phyloP scores from a whole-genome alignment of 306 rosid genomes.

The Rubus idaeus region DNA sequence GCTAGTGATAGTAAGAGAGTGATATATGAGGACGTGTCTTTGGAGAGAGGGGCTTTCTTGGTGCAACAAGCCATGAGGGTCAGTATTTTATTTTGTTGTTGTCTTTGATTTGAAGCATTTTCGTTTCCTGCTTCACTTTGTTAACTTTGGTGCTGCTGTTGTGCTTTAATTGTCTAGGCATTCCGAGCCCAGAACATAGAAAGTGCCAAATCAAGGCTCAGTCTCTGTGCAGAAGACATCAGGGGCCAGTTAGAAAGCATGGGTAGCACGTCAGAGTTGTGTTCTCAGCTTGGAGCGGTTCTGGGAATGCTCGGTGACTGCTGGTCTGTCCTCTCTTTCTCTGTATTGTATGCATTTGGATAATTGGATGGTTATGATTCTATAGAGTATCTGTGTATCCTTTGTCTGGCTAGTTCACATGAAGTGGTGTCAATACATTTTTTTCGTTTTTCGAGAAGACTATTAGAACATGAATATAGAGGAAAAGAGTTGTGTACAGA shows the following conservation, averaged over 20 bases:
- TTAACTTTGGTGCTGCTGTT: background rate
- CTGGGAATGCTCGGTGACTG: constrained; percentile 99
- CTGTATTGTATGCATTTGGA: background rate
- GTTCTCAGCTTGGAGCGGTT: constrained; percentile 98
- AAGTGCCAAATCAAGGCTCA: constrained; percentile 96
- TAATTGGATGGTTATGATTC: background rate
- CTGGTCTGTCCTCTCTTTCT: constrained; percentile 56
- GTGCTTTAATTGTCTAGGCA: constrained; percentile 51
- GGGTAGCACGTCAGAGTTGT: constrained; percentile 75
- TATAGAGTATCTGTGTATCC: background rate
- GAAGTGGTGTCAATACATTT: background rate
- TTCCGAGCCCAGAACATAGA: constrained; percentile 87
- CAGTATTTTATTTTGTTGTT: constrained; percentile 19
- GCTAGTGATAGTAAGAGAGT: constrained; percentile 41
- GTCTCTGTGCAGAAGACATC: constrained; percentile 74
- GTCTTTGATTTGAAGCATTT: background rate
- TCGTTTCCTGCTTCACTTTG: background rate
- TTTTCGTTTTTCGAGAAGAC: background rate
- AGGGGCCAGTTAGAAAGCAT: constrained; percentile 67
- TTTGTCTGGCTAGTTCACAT: too few relatives aligned
- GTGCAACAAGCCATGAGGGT: constrained; percentile 99
- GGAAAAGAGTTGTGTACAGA: background rate
- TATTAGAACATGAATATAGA: background rate
- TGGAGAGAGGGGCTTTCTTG: constrained; percentile 97
- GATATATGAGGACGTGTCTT: constrained; percentile 84